Conservation (phyloP, 305 asterid species). For the Caryopteris hybrid region DNA sequence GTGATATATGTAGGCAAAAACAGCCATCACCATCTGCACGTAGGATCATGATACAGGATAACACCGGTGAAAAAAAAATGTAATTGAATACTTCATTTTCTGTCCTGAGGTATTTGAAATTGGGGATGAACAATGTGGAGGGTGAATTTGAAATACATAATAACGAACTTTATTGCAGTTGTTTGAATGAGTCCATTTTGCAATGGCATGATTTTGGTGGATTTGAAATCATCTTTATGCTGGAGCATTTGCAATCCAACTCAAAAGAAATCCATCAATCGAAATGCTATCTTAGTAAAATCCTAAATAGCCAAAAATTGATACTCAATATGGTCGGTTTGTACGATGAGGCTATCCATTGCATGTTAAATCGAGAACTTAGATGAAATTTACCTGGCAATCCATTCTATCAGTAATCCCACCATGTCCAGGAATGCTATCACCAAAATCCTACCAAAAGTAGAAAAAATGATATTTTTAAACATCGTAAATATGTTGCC, state of each 20-base stretch:
- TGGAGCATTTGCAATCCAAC: too few relatives aligned
- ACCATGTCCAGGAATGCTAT: constrained; percentile 99
- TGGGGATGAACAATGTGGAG: too few relatives aligned
- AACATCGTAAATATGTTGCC: too few relatives aligned
- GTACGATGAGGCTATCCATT: neutral
- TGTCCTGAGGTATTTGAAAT: too few relatives aligned
- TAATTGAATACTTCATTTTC: too few relatives aligned
- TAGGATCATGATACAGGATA: neutral
- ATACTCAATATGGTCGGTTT: neutral
- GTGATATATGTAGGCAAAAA: constrained; percentile 85
- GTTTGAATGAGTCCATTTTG: too few relatives aligned
- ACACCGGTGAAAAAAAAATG: neutral
- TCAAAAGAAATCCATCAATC: too few relatives aligned
- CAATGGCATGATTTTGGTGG: too few relatives aligned
- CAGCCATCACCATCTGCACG: constrained; percentile 97
- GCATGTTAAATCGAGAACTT: neutral
- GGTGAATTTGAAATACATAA: too few relatives aligned
- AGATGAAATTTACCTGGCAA: constrained; percentile 65
- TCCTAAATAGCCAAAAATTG: neutral
- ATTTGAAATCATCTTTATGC: too few relatives aligned
- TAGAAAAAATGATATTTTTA: neutral
- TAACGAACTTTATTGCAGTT: too few relatives aligned
- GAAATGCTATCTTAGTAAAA: too few relatives aligned
- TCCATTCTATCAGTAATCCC: constrained; percentile 99
- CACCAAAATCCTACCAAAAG: constrained; percentile 85